Percentiles rank a stretch among this genome's conserved stretches.
Evolutionary conservation across 2,329 filamentous ascomycete genomes (phyloP).

Genomic region (Talaromyces sp.): DNA sequence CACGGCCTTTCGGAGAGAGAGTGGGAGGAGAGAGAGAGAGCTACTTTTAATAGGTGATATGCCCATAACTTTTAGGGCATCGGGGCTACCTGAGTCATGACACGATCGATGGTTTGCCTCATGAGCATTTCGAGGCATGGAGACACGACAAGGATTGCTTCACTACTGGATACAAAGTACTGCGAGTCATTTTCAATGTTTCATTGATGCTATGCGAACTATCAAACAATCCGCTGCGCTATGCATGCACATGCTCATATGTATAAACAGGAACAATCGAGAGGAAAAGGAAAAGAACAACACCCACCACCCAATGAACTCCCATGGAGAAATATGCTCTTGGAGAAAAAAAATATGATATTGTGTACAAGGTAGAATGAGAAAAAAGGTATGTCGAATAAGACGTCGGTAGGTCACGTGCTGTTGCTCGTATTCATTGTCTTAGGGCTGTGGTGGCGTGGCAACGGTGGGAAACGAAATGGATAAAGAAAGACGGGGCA

Average conservation of each 20-base stretch:
- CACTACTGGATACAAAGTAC: no score
- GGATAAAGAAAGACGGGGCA: conserved; percentile 17
- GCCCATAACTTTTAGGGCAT: no score
- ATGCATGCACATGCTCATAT: conserved; percentile 20
- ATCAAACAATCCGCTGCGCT: conserved; percentile 21
- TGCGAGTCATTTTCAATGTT: not conserved
- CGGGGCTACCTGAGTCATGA: no score
- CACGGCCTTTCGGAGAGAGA: no score
- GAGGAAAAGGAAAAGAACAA: not conserved
- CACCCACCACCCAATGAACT: conserved; percentile 19
- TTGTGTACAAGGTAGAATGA: conserved; percentile 10
- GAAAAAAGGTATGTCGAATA: not conserved
- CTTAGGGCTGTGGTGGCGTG: conserved; percentile 12
- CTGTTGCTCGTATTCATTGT: conserved; percentile 1
- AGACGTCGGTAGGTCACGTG: conserved; percentile 11
- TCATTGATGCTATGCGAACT: conserved; percentile 15
- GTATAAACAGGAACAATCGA: conserved; percentile 13
- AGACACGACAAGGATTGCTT: no score
- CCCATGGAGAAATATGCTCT: conserved; percentile 17
- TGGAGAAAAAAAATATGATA: conserved; percentile 7
- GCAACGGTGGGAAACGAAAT: conserved; percentile 24
- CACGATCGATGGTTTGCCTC: no score
- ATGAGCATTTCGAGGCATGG: no score
- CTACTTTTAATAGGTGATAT: no score
- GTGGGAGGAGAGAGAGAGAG: no score